phyloP scores from a whole-genome alignment of 148 eudicot species.

The Drosera capensis region DNA sequence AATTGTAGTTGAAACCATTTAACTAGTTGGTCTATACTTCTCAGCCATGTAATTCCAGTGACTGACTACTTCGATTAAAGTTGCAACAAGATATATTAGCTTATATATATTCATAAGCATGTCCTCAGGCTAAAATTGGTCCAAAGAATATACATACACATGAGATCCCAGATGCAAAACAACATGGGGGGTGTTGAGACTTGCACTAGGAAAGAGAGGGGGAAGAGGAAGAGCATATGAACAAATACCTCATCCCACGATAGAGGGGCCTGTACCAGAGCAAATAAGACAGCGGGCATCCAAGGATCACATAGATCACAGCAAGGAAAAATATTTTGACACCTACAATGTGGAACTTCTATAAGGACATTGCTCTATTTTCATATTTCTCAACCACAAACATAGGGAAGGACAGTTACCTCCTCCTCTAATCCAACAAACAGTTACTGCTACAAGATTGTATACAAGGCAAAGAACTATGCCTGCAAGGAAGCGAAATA shows the following conservation, averaged over 20 bases:
- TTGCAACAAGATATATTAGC: too few relatives aligned
- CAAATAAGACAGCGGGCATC: slow-evolving; percentile 72
- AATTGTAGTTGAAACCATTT: too few relatives aligned
- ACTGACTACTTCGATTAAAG: too few relatives aligned
- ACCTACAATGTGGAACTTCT: slow-evolving; percentile 29
- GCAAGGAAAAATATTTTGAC: slow-evolving; percentile 85
- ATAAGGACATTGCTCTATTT: too few relatives aligned
- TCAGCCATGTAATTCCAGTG: too few relatives aligned
- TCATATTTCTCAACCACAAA: too few relatives aligned
- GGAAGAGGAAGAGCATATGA: not conserved
- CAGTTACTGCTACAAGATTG: slow-evolving; percentile 65
- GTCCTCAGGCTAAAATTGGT: too few relatives aligned
- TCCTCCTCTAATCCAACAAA: slow-evolving; percentile 84
- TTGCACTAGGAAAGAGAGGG: not conserved
- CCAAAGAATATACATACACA: not conserved
- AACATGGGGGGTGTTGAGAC: not conserved
- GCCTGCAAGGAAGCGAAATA: slow-evolving; percentile 33
- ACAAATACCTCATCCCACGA: slow-evolving; percentile 84
- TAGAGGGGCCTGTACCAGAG: slow-evolving; percentile 96
- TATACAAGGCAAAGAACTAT: slow-evolving; percentile 64
- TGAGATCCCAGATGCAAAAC: not conserved
- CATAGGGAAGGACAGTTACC: slow-evolving; percentile 24
- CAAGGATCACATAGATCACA: slow-evolving; percentile 64
- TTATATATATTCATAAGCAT: too few relatives aligned
- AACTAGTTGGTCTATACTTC: too few relatives aligned